Conservation (phyloP, 139 green algal genomes). For the Chlamydomonas schloesseri region DNA sequence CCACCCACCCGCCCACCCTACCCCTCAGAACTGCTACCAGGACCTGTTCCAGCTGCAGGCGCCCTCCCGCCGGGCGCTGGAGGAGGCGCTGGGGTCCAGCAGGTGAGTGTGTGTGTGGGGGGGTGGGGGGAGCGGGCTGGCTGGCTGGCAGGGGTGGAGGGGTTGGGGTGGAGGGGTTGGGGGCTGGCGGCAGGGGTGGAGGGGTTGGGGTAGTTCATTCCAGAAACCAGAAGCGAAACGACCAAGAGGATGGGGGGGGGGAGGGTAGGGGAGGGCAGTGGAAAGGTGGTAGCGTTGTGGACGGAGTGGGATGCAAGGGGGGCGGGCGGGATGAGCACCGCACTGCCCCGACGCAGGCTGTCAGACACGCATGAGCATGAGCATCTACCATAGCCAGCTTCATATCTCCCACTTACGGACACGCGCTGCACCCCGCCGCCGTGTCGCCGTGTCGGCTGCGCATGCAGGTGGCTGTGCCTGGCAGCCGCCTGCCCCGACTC, state of each 20-base stretch:
- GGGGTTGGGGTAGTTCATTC: too few relatives aligned
- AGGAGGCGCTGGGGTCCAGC: conserved; percentile 14
- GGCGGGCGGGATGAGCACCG: too few relatives aligned
- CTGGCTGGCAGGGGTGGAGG: neutral
- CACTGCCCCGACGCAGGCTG: too few relatives aligned
- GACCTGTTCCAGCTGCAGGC: conserved; percentile 18
- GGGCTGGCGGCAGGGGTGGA: too few relatives aligned
- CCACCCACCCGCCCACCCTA: neutral
- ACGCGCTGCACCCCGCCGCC: neutral
- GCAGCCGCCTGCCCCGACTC: conserved; percentile 10
- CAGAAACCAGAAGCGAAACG: too few relatives aligned
- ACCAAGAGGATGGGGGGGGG: too few relatives aligned
- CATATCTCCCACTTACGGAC: neutral
- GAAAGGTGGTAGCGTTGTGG: too few relatives aligned
- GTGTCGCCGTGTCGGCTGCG: neutral
- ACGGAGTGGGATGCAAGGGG: too few relatives aligned
- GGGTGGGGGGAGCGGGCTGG: neutral
- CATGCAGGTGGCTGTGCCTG: conserved; percentile 19
- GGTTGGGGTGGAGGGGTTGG: neutral
- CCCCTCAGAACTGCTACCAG: conserved; percentile 11
- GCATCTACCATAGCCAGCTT: too few relatives aligned
- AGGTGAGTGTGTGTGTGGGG: neutral
- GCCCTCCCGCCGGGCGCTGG: conserved; percentile 12
- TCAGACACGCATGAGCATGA: too few relatives aligned
- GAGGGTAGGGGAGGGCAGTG: too few relatives aligned